Base-by-base conservation (phyloP, 2,329 filamentous ascomycete species). In the Sordariomycetes sp. region DNA sequence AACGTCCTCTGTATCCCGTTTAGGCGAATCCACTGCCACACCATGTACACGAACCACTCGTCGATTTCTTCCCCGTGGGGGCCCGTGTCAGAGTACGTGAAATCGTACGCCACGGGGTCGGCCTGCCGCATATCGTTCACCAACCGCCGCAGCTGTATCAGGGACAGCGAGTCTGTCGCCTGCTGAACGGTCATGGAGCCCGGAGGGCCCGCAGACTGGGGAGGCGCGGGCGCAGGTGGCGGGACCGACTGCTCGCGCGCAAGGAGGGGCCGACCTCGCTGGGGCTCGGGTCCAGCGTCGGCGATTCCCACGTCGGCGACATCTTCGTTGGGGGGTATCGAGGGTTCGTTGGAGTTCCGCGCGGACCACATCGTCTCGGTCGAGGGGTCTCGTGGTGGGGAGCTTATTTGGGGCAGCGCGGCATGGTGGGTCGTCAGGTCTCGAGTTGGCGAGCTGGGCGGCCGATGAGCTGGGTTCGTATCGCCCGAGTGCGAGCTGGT, bases 1-100 rank as follows among this genome's bases (percentile, higher is more conserved):
- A 96, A 97, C 2, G 86, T 85, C 43, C 83, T 79, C 67, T 89
- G 89, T 22, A 89, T 86, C 57, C 86, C 82, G 57, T 88, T 81
- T 54, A 97, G 77, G 66, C 92, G 86, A 53, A 87, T 80, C 73
- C 89, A 89, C 69, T 97, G 92, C 71, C 89, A 88, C 61, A 90
- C 86, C 65, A 88, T 88, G 72, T 97, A 97, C 57, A 87, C 85
- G 72, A 99, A 99, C 94, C 94, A 99, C 74, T 99, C 94, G 69
- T 97, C 90, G 54, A 99, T 79, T 75, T 99, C 94, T 62, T 94
- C 90, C 20, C 89, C 84, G 65, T 96, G 87, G 0, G 83, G 76
- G 24, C 86, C 85, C 59, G 81, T 80, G 70, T 93, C 88, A 28
- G 81, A 76, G 73, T 93, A 93, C 62, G 82, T 82, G 69, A 96